Conservation (phyloP, 140 eudicot genomes). For the Ambrosia hybrid region DNA sequence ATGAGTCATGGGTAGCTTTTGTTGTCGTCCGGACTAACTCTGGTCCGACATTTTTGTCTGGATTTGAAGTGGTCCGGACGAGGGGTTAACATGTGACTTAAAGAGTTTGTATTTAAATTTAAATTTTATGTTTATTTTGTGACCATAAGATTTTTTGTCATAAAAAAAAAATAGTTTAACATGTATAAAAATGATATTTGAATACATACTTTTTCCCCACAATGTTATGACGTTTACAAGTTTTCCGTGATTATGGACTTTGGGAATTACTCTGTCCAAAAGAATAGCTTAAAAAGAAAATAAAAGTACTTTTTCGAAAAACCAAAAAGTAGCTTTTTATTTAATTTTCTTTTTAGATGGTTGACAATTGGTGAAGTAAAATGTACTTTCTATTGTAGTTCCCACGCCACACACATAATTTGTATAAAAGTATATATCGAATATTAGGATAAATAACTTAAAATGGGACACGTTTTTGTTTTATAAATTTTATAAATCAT, state of each 20-base stretch:
- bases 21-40: background rate
- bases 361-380: conserved; percentile 18
- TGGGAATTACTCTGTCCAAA: conserved; percentile 15
- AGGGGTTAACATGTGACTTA: background rate
- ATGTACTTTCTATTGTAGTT: conserved; percentile 23
- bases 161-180: background rate
- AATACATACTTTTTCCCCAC: background rate
- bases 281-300: conserved; percentile 8
- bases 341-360: conserved; percentile 16
- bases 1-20: background rate
- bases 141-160: too few relatives aligned
- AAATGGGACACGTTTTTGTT: background rate
- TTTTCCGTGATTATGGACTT: conserved; percentile 15
- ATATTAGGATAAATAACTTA: background rate
- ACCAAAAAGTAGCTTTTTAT: conserved; percentile 17
- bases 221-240: conserved; percentile 6
- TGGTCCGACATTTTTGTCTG: background rate
- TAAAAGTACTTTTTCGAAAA: conserved; percentile 18
- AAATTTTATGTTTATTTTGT: background rate
- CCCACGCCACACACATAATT: conserved; percentile 19
- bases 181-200: background rate
- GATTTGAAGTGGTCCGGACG: background rate
- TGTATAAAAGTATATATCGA: too few relatives aligned
- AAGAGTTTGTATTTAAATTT: background rate
- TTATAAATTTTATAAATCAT: too few relatives aligned